Evolutionary conservation across 495 filamentous ascomycete species (phyloP), one percentile per base, ranked within the genome.

Genomic region (Peziza echinospora): DNA sequence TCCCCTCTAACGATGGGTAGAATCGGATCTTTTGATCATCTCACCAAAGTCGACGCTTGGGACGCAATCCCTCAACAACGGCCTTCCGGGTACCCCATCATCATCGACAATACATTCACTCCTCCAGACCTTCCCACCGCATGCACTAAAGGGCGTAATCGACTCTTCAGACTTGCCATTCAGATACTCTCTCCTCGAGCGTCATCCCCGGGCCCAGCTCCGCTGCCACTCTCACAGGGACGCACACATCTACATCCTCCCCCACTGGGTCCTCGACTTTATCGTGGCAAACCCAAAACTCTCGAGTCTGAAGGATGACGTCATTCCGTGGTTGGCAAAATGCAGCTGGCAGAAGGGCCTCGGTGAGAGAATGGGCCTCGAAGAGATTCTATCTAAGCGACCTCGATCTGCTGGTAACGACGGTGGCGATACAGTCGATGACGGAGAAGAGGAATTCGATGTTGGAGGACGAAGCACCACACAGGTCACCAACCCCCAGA

Each of bases 281-380:
- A 71, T 86, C 22, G 68, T 68, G 44, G 66, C 64, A 22, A 87
- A 96, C 50, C 78, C 87, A 17, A 74, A 67, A 17, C 71, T 96
- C 40, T 79, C 93, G 44, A 86, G 74, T 34, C 73, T 99, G 46
- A 78, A 80, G 44, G 89, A 99, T 63, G 91, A 96, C 53, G 71
- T 94, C 17, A 62, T 99, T 16, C 87, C 86, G 10, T 92, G 79
- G 78, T 92, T 85, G 86, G 84, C 84, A 10, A 96, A 96, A 59
- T 71, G 85, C 0, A 75, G 71, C 26, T 99, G 89, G 89, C 86
- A 94, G 62, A 65, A 72, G 21, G 80, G 83, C 0, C 65, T 94
- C 0, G 73, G 69, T 1, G 70, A 76, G 16, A 94, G 93, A 61
- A 69, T 96, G 6, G 71, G 75, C 2, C 62, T 96, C 24, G 63